A percentile compares a stretch with the other conserved stretches of the same genome.
Evolutionary conservation across 2,329 filamentous ascomycete species (phyloP).

Genomic region (Blastomyces emzantsi): DNA sequence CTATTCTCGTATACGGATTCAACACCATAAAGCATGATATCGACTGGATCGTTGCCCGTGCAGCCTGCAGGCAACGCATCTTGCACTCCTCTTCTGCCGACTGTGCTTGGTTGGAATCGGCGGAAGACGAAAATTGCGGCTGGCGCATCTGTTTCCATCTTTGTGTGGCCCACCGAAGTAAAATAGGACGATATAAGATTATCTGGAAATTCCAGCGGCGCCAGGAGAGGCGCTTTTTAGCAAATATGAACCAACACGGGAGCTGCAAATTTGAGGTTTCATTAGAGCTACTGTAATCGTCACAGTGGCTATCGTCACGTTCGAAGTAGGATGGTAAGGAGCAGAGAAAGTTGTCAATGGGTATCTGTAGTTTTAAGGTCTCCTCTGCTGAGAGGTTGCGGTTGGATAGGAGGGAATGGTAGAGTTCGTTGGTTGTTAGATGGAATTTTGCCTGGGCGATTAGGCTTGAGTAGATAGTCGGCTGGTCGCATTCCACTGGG

Average conservation of each 20-base stretch:
- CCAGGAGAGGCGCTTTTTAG: slow-evolving; percentile 27
- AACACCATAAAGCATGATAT: slow-evolving; percentile 36
- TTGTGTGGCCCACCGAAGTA: slow-evolving; percentile 34
- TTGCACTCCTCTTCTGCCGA: neutral
- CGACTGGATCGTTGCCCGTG: slow-evolving; percentile 34
- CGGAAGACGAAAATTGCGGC: neutral
- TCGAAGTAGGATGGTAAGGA: slow-evolving; percentile 34
- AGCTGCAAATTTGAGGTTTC: neutral
- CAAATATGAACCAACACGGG: slow-evolving; percentile 10
- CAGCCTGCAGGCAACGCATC: slow-evolving; percentile 33
- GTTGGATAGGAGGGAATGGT: slow-evolving; percentile 38
- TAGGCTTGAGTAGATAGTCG: slow-evolving; percentile 38
- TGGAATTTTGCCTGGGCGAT: slow-evolving; percentile 37
- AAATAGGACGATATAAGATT: slow-evolving; percentile 36
- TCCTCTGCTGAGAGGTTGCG: slow-evolving; percentile 36
- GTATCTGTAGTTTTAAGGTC: slow-evolving; percentile 32
- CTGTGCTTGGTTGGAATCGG: neutral
- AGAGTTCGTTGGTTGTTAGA: slow-evolving; percentile 37
- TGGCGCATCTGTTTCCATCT: slow-evolving; percentile 21
- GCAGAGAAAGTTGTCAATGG: slow-evolving; percentile 37
- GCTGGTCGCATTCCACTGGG: slow-evolving; percentile 30
- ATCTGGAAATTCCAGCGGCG: slow-evolving; percentile 38
- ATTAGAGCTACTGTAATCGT: slow-evolving; percentile 32
- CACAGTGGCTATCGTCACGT: slow-evolving; percentile 27
- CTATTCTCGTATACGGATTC: slow-evolving; percentile 33